Conservation (phyloP, 1,139 yeast species). For the Diutina siamensis region DNA sequence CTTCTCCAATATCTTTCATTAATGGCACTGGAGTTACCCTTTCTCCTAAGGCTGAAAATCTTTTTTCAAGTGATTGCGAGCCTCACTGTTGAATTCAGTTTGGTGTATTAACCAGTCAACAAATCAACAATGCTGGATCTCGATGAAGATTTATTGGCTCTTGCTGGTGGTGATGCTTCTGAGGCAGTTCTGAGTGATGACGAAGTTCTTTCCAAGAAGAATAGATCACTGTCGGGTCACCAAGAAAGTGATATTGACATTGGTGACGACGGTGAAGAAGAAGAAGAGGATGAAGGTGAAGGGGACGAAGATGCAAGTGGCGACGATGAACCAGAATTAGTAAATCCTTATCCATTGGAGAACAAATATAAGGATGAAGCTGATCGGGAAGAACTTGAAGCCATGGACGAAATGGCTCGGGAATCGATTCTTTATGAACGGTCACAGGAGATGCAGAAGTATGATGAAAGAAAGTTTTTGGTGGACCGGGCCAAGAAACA, state of each 20-base stretch:
- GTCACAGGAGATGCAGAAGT: slow-evolving; percentile 81
- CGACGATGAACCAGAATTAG: slow-evolving; percentile 24
- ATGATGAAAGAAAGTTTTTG: slow-evolving; percentile 69
- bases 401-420: slow-evolving; percentile 83
- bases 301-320: slow-evolving; percentile 16
- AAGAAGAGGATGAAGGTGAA: slow-evolving; percentile 25
- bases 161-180: slow-evolving; percentile 61
- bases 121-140: slow-evolving; percentile 45
- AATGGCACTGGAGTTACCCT: too few species aligned
- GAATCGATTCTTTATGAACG: slow-evolving; percentile 88
- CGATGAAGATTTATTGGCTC: slow-evolving; percentile 83
- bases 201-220: slow-evolving; percentile 11
- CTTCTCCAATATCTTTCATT: too few species aligned
- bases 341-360: slow-evolving; percentile 82
- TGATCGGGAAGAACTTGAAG: slow-evolving; percentile 57
- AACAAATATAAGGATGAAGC: slow-evolving; percentile 79
- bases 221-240: slow-evolving; percentile 12
- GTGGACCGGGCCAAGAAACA: slow-evolving; percentile 67
- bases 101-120: too few species aligned
- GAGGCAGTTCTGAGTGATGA: slow-evolving; percentile 13
- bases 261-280: slow-evolving; percentile 16
- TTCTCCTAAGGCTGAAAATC: too few species aligned
- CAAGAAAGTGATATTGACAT: slow-evolving; percentile 15
- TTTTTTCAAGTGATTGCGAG: too few species aligned
- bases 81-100: too few species aligned